A percentile compares a stretch with the other conserved stretches of the same genome.
phyloP scores from a whole-genome alignment of 2,329 filamentous ascomycete genomes.

The Leptographium radiaticola region DNA sequence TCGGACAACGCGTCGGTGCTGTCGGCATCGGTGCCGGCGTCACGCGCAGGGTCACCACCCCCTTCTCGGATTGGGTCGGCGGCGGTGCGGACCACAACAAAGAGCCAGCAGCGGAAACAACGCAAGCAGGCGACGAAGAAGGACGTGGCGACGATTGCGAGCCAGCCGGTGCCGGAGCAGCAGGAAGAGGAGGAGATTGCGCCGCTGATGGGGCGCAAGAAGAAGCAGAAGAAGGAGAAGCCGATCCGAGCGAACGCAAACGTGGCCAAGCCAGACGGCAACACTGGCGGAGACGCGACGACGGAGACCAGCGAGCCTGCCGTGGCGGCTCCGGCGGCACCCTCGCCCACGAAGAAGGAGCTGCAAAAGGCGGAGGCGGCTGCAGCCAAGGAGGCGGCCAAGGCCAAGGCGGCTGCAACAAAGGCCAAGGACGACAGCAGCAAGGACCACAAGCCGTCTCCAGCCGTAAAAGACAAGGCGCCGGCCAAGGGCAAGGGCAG shows the following conservation, averaged over 20 bases:
- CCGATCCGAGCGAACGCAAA: conserved; percentile 15
- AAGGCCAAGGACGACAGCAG: conserved; percentile 1
- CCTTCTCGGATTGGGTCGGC: conserved; percentile 48
- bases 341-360: not conserved
- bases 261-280: conserved; percentile 5
- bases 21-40: conserved; percentile 34
- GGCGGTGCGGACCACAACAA: conserved; percentile 56
- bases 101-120: conserved; percentile 68
- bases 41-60: not conserved
- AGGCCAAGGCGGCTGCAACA: not conserved
- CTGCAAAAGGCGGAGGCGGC: not conserved
- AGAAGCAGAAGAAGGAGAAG: conserved; percentile 72
- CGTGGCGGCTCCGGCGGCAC: conserved; percentile 2
- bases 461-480: not conserved
- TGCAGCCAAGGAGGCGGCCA: not conserved
- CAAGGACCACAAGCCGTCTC: not conserved
- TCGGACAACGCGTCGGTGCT: conserved; percentile 68
- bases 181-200: conserved; percentile 40
- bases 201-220: conserved; percentile 68
- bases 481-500: not conserved
- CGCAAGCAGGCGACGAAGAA: conserved; percentile 55
- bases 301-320: conserved; percentile 13
- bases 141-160: conserved; percentile 40
- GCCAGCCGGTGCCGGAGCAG: conserved; percentile 33
- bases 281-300: conserved; percentile 8